Evolutionary conservation across 805 yeast genomes (phyloP).

Genomic region (Wickerhamomyces sydowiorum): DNA sequence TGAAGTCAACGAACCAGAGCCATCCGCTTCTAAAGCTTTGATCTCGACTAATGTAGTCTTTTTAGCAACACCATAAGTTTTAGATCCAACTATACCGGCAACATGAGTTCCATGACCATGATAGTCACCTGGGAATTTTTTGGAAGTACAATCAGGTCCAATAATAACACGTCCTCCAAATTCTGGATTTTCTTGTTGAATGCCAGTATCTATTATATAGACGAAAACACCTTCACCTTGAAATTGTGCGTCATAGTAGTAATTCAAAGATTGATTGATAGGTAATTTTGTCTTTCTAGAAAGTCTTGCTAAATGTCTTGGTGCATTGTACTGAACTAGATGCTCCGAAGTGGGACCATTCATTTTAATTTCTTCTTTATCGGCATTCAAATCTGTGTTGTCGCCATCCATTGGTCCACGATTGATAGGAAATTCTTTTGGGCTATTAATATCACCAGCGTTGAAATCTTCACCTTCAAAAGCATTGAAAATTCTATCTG

Average conservation of each 20-base stretch:
- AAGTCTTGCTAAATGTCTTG: constrained; percentile 62
- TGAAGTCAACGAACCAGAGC: constrained; percentile 65
- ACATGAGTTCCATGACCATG: constrained; percentile 95
- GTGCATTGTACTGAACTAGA: constrained; percentile 40
- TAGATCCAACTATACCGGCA: constrained; percentile 82
- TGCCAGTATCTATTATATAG: constrained; percentile 84
- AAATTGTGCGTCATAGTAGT: constrained; percentile 38
- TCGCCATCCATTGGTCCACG: constrained; percentile 25
- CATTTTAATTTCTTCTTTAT: not conserved
- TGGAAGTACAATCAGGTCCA: constrained; percentile 60
- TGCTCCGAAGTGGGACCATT: constrained; percentile 1
- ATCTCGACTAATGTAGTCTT: constrained; percentile 58
- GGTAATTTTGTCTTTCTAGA: constrained; percentile 43
- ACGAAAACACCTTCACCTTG: constrained; percentile 62
- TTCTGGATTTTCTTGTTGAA: constrained; percentile 53
- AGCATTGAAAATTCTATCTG: constrained; percentile 58
- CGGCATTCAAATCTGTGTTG: constrained; percentile 6
- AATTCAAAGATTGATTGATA: constrained; percentile 28
- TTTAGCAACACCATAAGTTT: constrained; percentile 79
- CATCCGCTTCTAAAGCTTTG: constrained; percentile 63
- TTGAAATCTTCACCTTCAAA: constrained; percentile 32
- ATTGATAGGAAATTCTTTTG: not conserved
- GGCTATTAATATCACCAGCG: not conserved
- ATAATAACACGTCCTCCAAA: constrained; percentile 53
- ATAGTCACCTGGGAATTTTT: constrained; percentile 50